Conservation (phyloP, 2,329 filamentous ascomycete species). For the Nemania sp. region DNA sequence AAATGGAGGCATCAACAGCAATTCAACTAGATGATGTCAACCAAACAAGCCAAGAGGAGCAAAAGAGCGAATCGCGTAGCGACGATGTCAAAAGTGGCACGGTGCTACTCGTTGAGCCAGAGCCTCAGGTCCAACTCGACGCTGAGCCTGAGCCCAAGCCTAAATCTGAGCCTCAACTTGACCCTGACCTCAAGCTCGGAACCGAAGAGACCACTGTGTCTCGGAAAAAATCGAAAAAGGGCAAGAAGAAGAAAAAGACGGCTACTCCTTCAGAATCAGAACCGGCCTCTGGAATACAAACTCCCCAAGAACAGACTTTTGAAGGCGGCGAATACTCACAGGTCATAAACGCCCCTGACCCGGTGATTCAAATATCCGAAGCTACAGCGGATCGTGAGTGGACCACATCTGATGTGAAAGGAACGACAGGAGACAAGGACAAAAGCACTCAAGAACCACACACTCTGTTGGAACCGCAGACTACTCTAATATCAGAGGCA, state of each 20-base stretch:
- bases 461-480: too few species aligned
- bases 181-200: constrained; percentile 13
- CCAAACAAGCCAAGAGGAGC: background rate
- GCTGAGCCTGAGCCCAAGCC: constrained; percentile 11
- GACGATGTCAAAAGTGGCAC: constrained; percentile 14
- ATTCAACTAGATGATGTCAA: background rate
- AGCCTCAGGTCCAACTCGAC: constrained; percentile 6
- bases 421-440: constrained; percentile 43
- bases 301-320: constrained; percentile 20
- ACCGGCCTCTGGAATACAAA: constrained; percentile 23
- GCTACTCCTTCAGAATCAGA: constrained; percentile 30
- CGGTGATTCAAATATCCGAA: constrained; percentile 14
- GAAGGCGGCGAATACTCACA: constrained; percentile 2
- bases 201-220: constrained; percentile 17
- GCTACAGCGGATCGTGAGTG: constrained; percentile 28
- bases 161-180: constrained; percentile 19
- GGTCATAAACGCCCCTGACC: constrained; percentile 1
- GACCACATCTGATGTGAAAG: constrained; percentile 34
- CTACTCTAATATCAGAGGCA: too few species aligned
- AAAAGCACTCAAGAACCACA: too few species aligned
- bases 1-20: background rate
- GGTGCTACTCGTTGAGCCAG: constrained; percentile 14
- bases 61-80: constrained; percentile 7
- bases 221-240: constrained; percentile 43
- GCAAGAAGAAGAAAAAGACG: constrained; percentile 43